Percentiles rank a stretch among this genome's conserved stretches.
phyloP scores from a whole-genome alignment of 495 filamentous ascomycete genomes.

The Xylaria longipes region DNA sequence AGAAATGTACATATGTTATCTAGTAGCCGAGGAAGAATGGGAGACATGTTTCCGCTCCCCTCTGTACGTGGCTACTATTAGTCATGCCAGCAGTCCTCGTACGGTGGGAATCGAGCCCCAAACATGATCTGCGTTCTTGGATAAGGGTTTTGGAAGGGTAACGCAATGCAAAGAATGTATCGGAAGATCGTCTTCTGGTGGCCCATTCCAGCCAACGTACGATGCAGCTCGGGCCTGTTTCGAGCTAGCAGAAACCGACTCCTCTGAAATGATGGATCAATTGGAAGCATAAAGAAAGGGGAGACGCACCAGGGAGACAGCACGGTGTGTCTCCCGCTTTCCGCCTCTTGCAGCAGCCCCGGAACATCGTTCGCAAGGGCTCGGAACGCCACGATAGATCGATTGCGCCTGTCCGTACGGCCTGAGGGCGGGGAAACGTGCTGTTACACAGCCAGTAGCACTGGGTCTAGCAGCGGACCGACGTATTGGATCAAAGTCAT shows the following conservation, averaged over 20 bases:
- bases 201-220: slow-evolving; percentile 41
- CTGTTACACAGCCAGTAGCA: neutral
- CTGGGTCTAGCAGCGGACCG: neutral
- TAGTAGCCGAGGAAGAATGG: neutral
- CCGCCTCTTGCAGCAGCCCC: slow-evolving; percentile 1
- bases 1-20: slow-evolving; percentile 3
- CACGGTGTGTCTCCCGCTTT: neutral
- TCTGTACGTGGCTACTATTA: neutral
- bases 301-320: neutral
- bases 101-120: neutral
- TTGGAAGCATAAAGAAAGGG: slow-evolving; percentile 18
- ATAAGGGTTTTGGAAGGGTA: slow-evolving; percentile 5
- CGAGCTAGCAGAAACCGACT: slow-evolving; percentile 23
- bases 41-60: neutral
- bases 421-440: neutral
- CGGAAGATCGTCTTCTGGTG: slow-evolving; percentile 21
- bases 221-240: slow-evolving; percentile 38
- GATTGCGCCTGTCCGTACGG: neutral
- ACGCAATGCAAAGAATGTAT: slow-evolving; percentile 38
- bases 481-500: slow-evolving; percentile 11
- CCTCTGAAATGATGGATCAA: slow-evolving; percentile 31
- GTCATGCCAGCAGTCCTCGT: neutral
- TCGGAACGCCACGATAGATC: neutral
- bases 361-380: neutral
- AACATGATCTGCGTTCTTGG: neutral